These are phyloP conservation scores for Conticribra weissflogii DNA, from an alignment of 108 stramenopile genomes.

Conservation along the genomic window DNA sequence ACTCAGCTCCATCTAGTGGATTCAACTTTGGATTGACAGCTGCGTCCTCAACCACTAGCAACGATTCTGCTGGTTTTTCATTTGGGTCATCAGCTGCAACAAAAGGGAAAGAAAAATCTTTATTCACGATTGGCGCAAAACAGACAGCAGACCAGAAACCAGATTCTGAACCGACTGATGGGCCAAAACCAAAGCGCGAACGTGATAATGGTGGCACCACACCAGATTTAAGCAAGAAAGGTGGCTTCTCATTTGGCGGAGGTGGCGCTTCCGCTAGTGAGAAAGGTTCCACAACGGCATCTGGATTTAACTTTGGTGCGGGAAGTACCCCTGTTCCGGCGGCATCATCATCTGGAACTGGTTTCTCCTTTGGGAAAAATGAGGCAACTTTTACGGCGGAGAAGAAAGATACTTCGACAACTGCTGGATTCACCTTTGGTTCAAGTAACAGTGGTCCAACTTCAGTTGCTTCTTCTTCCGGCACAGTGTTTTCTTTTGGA, in stretches of 20 bases:
- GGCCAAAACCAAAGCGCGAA: conserved; percentile 10
- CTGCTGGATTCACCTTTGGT: neutral
- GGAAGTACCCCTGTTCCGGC: neutral
- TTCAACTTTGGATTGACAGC: neutral
- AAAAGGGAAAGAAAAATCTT: neutral
- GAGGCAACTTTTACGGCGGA: neutral
- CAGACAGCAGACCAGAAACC: neutral
- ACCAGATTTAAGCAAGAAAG: conserved; percentile 3
- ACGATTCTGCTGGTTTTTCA: too few species aligned
- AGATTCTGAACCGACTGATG: neutral
- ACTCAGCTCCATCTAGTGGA: neutral
- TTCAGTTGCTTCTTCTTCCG: too few species aligned
- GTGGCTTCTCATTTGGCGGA: conserved; percentile 17
- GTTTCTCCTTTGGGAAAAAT: neutral
- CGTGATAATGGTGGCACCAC: conserved; percentile 1
- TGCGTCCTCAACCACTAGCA: too few species aligned
- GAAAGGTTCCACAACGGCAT: too few species aligned
- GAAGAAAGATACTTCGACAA: neutral
- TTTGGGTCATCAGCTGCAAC: neutral
- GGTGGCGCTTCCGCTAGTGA: neutral
- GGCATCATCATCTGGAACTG: neutral
- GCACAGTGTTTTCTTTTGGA: too few species aligned
- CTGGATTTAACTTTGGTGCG: conserved; percentile 11
- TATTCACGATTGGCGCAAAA: neutral
- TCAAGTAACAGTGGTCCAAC: too few species aligned